Evolutionary conservation across 73 alveolate genomes (phyloP), one percentile per base, ranked within the genome.

Genomic region (Tetrahymena borealis): DNA sequence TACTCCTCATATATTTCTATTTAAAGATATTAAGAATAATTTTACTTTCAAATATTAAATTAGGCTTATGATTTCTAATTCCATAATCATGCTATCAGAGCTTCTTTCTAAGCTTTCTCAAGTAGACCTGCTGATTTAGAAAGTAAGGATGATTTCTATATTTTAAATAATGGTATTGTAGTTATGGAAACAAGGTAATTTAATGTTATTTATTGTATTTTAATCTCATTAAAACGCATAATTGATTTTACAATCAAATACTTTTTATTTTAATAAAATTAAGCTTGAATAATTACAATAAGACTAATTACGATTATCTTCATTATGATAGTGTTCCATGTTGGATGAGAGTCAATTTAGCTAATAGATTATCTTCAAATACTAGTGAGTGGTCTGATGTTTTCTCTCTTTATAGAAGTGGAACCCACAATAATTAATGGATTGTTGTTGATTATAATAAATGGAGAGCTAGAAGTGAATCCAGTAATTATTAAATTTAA

Each of bases 401-500:
- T n/a, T 92, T 92, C 33, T 37, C 39, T 5, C 18, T 8, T 18
- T 32, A 78, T 78, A 92, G 93, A 38, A 92, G 95, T 92, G 95
- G 95, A 77, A 92, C 95, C 33, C 93, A 92, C 39, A 92, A 92
- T 92, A 92, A 92, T 39, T 92, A 78, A 78, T 92, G 95, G 95
- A 36, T 92, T 10, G 92, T 92, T 11, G 90, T 79, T 33, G 92
- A 92, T 92, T 92, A 39, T 28, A 78, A 38, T 4, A 36, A 92
- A 20, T 60, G 85, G 85, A 60, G 35, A 60, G 37, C 38, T 24
- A 35, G 85, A 60, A 60, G 85, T 16, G 28, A n/a, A n/a, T 0
- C n/a, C n/a, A 60, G 85, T 60, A 60, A 60, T 13, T 13, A 5
- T 7, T 24, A 9, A 9, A 9, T 39, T 9, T 39, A 12, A 39